Percentiles rank a stretch among this genome's conserved stretches.
phyloP scores from a whole-genome alignment of 2,329 filamentous ascomycete species.

The Mycosphaerella arachidis region DNA sequence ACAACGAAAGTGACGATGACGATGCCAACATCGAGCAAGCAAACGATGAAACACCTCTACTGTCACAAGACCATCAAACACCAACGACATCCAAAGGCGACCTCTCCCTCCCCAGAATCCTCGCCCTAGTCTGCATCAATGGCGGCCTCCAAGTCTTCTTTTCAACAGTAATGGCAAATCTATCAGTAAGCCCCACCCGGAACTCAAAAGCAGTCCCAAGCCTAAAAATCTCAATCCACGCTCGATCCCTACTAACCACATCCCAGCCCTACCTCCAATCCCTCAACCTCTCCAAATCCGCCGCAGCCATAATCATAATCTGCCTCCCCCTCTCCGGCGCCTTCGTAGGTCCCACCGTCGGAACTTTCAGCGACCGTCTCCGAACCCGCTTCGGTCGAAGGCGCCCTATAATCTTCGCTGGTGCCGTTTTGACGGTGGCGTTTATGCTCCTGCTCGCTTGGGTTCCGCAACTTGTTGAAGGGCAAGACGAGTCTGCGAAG shows the following conservation, averaged over 20 bases:
- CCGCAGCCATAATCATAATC: slow-evolving; percentile 18
- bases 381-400: slow-evolving; percentile 14
- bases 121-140: slow-evolving; percentile 19
- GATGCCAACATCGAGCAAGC: not conserved
- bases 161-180: slow-evolving; percentile 21
- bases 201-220: not conserved
- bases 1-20: not conserved
- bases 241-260: not conserved
- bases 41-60: not conserved
- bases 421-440: slow-evolving; percentile 3
- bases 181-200: slow-evolving; percentile 7
- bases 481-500: not conserved
- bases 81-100: not conserved
- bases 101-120: slow-evolving; percentile 10
- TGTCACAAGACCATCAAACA: not conserved
- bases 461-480: slow-evolving; percentile 8
- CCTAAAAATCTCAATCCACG: too few relatives aligned
- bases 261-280: slow-evolving; percentile 19
- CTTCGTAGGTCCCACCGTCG: slow-evolving; percentile 13
- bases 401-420: slow-evolving; percentile 19
- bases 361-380: slow-evolving; percentile 12
- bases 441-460: slow-evolving; percentile 15
- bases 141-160: slow-evolving; percentile 24
- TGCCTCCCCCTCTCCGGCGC: slow-evolving; percentile 18
- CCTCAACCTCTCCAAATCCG: slow-evolving; percentile 19